Evolutionary conservation across 495 filamentous ascomycete species (phyloP).

Genomic region (Astrothelium macrocarpum): DNA sequence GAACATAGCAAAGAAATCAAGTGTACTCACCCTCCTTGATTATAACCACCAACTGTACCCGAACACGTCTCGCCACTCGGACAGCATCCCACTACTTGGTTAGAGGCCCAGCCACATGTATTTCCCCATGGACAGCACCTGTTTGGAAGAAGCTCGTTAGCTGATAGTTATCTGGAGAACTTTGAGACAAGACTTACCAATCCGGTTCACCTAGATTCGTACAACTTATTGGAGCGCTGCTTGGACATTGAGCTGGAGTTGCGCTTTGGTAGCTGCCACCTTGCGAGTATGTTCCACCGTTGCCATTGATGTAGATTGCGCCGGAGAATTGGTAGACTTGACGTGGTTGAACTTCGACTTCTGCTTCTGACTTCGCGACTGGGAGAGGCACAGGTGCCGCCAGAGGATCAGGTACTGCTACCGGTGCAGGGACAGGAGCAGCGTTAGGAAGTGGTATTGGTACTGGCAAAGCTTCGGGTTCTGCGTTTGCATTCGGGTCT

Average conservation of each 20-base stretch:
- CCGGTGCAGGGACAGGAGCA: not conserved
- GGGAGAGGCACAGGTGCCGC: not conserved
- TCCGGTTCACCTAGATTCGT: slow-evolving; percentile 19
- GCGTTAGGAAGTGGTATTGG: not conserved
- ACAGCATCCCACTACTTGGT: slow-evolving; percentile 30
- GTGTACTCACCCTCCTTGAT: not conserved
- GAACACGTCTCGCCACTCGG: slow-evolving; percentile 24
- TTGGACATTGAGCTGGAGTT: slow-evolving; percentile 26
- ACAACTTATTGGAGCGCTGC: slow-evolving; percentile 26
- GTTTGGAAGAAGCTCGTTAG: not conserved
- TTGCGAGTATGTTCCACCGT: slow-evolving; percentile 9
- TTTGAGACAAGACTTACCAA: slow-evolving; percentile 22
- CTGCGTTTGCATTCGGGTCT: not conserved
- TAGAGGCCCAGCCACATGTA: slow-evolving; percentile 22
- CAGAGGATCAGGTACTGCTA: too few relatives aligned
- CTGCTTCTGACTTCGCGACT: not conserved
- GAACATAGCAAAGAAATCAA: not conserved
- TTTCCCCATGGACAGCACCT: slow-evolving; percentile 32
- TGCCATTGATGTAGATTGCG: slow-evolving; percentile 18
- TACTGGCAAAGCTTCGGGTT: not conserved
- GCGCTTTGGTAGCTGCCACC: slow-evolving; percentile 10
- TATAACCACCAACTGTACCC: slow-evolving; percentile 12
- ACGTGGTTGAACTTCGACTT: not conserved
- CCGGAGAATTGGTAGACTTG: slow-evolving; percentile 20
- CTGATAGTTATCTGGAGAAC: not conserved